Percentiles rank a stretch among this genome's conserved stretches.
phyloP scores from a whole-genome alignment of 2,329 filamentous ascomycete species.

The Cryphonectria parasitica region DNA sequence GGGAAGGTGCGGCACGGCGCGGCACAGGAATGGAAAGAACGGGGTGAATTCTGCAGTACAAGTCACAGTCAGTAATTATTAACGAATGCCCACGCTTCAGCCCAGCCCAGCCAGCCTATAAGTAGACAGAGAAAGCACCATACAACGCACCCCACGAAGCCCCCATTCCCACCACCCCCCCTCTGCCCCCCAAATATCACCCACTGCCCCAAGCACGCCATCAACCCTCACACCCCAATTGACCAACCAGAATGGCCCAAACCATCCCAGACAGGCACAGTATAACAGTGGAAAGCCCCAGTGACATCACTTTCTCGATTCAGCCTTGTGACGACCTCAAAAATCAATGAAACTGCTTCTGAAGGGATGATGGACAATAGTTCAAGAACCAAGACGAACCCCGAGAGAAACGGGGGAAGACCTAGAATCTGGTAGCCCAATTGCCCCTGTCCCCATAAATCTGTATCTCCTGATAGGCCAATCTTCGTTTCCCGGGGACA shows the following conservation, averaged over 20 bases:
- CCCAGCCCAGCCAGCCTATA: too few relatives aligned
- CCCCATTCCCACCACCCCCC: too few relatives aligned
- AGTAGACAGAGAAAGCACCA: too few relatives aligned
- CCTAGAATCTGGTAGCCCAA: neutral
- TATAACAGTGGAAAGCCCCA: neutral
- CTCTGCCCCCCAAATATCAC: neutral
- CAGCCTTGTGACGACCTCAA: slow-evolving; percentile 12
- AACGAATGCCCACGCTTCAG: too few relatives aligned
- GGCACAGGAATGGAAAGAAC: neutral
- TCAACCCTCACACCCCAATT: slow-evolving; percentile 16
- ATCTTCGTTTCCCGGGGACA: neutral
- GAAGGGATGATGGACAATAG: neutral
- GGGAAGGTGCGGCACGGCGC: neutral
- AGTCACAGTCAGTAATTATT: too few relatives aligned
- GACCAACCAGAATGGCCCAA: slow-evolving; percentile 18
- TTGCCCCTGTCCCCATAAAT: neutral
- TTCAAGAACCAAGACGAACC: neutral
- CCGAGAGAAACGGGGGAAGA: neutral
- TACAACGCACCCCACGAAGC: neutral
- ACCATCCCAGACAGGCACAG: slow-evolving; percentile 5
- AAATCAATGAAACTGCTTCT: neutral
- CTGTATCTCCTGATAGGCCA: neutral
- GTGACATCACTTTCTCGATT: slow-evolving; percentile 23
- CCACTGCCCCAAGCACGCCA: slow-evolving; percentile 22
- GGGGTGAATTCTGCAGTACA: too few relatives aligned